Conservation (phyloP, 2,329 filamentous ascomycete genomes). For the Epichloe baconii region DNA sequence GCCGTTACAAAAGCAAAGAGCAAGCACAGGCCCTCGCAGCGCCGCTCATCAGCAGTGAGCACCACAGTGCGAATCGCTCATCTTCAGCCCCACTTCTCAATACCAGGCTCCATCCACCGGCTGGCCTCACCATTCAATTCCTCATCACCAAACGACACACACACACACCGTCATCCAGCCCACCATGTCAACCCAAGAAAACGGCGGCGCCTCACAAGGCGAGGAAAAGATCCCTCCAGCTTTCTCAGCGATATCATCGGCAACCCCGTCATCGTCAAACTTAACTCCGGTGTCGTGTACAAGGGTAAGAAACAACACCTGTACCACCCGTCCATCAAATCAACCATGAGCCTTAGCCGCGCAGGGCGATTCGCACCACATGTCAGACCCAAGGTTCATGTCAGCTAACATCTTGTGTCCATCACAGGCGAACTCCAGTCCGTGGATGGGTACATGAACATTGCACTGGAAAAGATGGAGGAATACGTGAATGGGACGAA, state of each 20-base stretch:
- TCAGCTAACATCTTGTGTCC: neutral
- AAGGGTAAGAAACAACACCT: constrained; percentile 49
- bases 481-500: constrained; percentile 81
- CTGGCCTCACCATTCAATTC: neutral
- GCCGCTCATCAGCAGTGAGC: neutral
- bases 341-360: too few species aligned
- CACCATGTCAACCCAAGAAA: constrained; percentile 39
- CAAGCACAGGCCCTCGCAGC: too few species aligned
- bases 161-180: neutral
- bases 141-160: neutral
- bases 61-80: neutral
- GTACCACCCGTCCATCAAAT: neutral
- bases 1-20: too few species aligned
- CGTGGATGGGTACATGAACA: constrained; percentile 99
- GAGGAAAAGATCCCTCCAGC: constrained; percentile 87
- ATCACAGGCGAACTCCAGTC: constrained; percentile 80
- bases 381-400: neutral
- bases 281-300: constrained; percentile 98
- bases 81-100: neutral
- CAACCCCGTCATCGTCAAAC: constrained; percentile 85
- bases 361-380: neutral
- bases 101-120: neutral
- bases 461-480: constrained; percentile 88
- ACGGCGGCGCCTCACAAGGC: constrained; percentile 45
- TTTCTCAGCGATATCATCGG: constrained; percentile 94